phyloP scores from a whole-genome alignment of 1,139 yeast species.

The Saccharomyces pastorianus region DNA sequence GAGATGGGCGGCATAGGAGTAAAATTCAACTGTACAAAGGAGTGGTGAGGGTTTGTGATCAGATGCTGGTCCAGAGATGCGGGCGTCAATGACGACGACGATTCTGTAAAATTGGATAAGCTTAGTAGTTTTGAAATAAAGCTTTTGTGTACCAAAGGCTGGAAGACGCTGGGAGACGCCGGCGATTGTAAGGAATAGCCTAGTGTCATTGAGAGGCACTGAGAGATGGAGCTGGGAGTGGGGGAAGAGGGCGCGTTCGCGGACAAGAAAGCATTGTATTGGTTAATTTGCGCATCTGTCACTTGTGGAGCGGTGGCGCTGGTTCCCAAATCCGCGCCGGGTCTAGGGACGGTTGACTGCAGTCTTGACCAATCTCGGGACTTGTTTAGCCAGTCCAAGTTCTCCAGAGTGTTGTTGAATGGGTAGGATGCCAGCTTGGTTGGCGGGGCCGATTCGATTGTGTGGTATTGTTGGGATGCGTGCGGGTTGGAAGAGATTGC shows the following conservation, averaged over 20 bases:
- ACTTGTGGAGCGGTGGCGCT: neutral
- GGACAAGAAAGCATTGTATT: neutral
- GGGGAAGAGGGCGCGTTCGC: neutral
- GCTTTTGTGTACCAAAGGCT: neutral
- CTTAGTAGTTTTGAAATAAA: conserved; percentile 32
- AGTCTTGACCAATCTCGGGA: conserved; percentile 22
- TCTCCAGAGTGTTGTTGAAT: conserved; percentile 17
- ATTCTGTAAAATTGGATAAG: conserved; percentile 22
- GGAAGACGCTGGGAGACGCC: neutral
- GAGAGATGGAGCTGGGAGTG: neutral
- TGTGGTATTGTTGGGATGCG: neutral
- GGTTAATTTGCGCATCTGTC: neutral
- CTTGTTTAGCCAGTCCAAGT: conserved; percentile 24
- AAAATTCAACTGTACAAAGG: conserved; percentile 41
- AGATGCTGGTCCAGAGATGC: neutral
- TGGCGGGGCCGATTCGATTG: neutral
- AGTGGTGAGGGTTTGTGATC: conserved; percentile 34
- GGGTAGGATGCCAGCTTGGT: conserved; percentile 9
- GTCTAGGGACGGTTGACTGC: conserved; percentile 11
- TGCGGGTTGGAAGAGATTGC: conserved; percentile 19
- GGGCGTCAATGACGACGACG: neutral
- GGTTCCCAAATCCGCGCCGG: neutral
- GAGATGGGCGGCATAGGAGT: conserved; percentile 30
- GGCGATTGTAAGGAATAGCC: neutral
- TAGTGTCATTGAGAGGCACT: neutral